Evolutionary conservation across 1,284 basidiomycete species (phyloP).

Genomic region (Sanghuangporus sanghuang): DNA sequence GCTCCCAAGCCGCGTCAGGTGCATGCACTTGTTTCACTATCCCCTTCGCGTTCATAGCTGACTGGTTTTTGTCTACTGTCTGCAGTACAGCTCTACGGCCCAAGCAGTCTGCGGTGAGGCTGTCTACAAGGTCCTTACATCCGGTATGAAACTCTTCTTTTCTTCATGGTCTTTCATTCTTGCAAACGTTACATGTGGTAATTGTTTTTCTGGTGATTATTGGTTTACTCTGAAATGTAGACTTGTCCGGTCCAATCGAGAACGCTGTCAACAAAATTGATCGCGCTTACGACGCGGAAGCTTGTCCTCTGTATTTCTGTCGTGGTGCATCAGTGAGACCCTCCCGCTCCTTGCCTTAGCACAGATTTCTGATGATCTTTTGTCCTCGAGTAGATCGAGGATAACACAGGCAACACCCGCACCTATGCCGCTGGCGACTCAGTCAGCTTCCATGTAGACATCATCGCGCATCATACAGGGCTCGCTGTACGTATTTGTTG

Average conservation of each 20-base stretch:
- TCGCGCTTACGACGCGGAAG: conserved; percentile 28
- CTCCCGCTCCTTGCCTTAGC: neutral
- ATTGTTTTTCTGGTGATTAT: too few relatives aligned
- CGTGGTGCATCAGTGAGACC: conserved; percentile 28
- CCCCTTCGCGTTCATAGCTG: neutral
- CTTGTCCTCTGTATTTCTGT: conserved; percentile 34
- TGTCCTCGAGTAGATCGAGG: conserved; percentile 24
- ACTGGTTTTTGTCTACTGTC: neutral
- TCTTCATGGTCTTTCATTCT: neutral
- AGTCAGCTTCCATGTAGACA: conserved; percentile 31
- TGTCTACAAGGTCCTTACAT: conserved; percentile 27
- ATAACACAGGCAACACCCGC: conserved; percentile 29
- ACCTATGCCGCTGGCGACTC: conserved; percentile 27
- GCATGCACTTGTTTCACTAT: neutral
- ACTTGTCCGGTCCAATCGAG: conserved; percentile 32
- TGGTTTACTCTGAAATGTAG: conserved; percentile 18
- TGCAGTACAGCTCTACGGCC: conserved; percentile 24
- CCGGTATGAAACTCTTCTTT: conserved; percentile 19
- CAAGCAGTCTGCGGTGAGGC: conserved; percentile 29
- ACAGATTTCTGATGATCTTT: neutral
- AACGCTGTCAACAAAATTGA: conserved; percentile 29
- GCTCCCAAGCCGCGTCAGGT: conserved; percentile 28
- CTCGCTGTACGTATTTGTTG: conserved; percentile 26
- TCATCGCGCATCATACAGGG: conserved; percentile 33
- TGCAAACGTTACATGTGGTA: neutral